phyloP scores from a whole-genome alignment of 805 yeast species.

The Clavispora vitiphila region DNA sequence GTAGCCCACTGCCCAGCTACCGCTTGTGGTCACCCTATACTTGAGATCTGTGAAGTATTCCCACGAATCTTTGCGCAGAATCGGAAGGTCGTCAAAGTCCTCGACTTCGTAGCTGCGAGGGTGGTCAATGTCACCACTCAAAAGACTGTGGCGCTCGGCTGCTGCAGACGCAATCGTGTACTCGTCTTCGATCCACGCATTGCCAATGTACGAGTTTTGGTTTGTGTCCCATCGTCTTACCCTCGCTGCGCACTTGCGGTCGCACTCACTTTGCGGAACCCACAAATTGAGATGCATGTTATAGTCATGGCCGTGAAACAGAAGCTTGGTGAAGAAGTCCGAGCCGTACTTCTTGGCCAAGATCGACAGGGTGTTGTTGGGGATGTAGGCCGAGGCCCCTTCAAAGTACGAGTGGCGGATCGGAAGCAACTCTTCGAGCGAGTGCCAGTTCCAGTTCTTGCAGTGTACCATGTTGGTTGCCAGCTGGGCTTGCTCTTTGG shows the following conservation, averaged over 20 bases:
- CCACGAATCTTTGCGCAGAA: conserved; percentile 31
- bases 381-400: conserved; percentile 32
- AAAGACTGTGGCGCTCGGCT: conserved; percentile 19
- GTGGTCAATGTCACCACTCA: conserved; percentile 21
- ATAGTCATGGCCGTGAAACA: conserved; percentile 30
- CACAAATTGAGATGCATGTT: conserved; percentile 41
- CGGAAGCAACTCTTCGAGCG: conserved; percentile 31
- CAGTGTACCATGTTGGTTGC: conserved; percentile 27
- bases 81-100: conserved; percentile 30
- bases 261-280: conserved; percentile 42
- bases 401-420: conserved; percentile 33
- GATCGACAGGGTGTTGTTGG: conserved; percentile 27
- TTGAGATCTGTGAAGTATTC: conserved; percentile 13
- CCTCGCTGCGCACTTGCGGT: conserved; percentile 16
- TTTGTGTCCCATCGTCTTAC: conserved; percentile 36
- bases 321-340: conserved; percentile 23
- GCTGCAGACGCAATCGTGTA: conserved; percentile 25
- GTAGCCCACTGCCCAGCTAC: conserved; percentile 6
- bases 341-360: conserved; percentile 29
- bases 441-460: conserved; percentile 38
- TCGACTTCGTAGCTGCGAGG: conserved; percentile 20
- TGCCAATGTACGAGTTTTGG: not conserved
- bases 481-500: not conserved
- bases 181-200: conserved; percentile 25
- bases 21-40: conserved; percentile 2